These are phyloP conservation scores for Podochytrium sp. DNA, from an alignment of 192 early-diverging fungal genomes.

Conservation along the genomic window DNA sequence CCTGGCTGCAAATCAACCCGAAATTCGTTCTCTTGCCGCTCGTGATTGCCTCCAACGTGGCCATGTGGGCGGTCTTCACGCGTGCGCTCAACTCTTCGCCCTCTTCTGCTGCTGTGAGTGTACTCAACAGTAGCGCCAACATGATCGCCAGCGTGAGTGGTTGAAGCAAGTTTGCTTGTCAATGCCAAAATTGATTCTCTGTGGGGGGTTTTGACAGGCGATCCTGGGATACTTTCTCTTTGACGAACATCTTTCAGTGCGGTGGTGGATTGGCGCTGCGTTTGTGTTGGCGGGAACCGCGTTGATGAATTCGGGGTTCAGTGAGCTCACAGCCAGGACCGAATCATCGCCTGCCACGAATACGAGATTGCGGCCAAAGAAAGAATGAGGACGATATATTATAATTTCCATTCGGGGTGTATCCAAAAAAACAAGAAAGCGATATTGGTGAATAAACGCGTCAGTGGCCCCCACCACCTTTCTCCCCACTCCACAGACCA, in stretches of 20 bases:
- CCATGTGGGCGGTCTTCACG: conserved; percentile 91
- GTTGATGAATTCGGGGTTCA: too few relatives aligned
- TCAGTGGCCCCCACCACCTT: conserved; percentile 18
- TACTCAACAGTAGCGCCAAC: conserved; percentile 79
- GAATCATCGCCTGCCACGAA: too few relatives aligned
- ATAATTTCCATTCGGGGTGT: too few relatives aligned
- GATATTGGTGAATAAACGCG: neutral
- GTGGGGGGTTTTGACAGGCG: conserved; percentile 63
- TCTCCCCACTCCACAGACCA: neutral
- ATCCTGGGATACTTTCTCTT: conserved; percentile 74
- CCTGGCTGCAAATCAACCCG: conserved; percentile 35
- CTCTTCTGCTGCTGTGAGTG: conserved; percentile 76
- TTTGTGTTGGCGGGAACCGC: conserved; percentile 74
- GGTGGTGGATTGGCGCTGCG: conserved; percentile 86
- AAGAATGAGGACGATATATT: too few relatives aligned
- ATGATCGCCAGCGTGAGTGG: conserved; percentile 62
- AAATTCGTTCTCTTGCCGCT: conserved; percentile 58
- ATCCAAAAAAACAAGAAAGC: too few relatives aligned
- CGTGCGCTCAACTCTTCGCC: conserved; percentile 76
- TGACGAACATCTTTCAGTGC: conserved; percentile 68
- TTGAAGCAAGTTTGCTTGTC: neutral
- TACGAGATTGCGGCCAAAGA: too few relatives aligned
- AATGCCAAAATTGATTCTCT: too few relatives aligned
- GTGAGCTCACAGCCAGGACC: too few relatives aligned
- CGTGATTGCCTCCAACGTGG: conserved; percentile 72